Conservation (phyloP, 768 basidiomycete genomes). For the Rhodotorula paludigena region DNA sequence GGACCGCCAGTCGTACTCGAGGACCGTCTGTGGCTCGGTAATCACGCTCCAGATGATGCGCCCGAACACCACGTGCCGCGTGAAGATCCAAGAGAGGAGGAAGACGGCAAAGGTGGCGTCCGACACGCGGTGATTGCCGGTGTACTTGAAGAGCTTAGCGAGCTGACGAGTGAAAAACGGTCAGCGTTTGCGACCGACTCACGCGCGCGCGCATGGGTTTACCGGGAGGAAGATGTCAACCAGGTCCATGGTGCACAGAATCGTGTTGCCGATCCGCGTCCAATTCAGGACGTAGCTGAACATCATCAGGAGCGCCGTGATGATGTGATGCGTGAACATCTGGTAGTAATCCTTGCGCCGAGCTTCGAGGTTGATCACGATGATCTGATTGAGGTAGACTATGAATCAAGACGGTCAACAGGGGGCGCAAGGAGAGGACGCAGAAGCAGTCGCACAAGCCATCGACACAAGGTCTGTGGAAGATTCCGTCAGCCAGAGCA, state of each 20-base stretch:
- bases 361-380: slow-evolving; percentile 88
- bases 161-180: slow-evolving; percentile 52
- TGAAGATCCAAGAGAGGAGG: slow-evolving; percentile 82
- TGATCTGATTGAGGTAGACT: slow-evolving; percentile 85
- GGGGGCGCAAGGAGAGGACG: not conserved
- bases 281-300: slow-evolving; percentile 75
- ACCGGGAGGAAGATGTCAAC: slow-evolving; percentile 83
- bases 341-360: slow-evolving; percentile 76
- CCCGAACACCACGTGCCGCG: slow-evolving; percentile 77
- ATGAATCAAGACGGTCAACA: slow-evolving; percentile 82
- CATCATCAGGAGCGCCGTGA: slow-evolving; percentile 73
- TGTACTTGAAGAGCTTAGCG: slow-evolving; percentile 90
- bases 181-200: too few relatives aligned
- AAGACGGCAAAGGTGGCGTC: slow-evolving; percentile 75
- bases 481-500: not conserved
- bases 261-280: slow-evolving; percentile 80
- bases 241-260: slow-evolving; percentile 89
- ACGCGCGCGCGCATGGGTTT: slow-evolving; percentile 46
- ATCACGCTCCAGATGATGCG: slow-evolving; percentile 63
- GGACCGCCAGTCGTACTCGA: slow-evolving; percentile 61
- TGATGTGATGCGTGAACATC: slow-evolving; percentile 79
- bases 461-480: slow-evolving; percentile 38
- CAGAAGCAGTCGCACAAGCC: slow-evolving; percentile 20
- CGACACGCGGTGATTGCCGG: slow-evolving; percentile 60
- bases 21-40: slow-evolving; percentile 53